Conservation (phyloP, 129 eudicot species). For the Arctium lappa region DNA sequence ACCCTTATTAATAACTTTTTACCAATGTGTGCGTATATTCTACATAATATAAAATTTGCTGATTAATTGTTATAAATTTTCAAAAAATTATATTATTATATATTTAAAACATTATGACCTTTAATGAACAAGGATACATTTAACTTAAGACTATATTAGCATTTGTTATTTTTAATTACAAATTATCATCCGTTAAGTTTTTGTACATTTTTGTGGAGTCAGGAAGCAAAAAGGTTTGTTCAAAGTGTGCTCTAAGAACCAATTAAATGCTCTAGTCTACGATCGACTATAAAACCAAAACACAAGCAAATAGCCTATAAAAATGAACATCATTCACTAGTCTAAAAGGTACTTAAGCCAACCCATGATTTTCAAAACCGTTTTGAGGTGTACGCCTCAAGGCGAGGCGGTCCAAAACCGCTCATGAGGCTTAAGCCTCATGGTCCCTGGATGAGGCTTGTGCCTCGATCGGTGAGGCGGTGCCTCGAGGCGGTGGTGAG, state of each 20-base stretch:
- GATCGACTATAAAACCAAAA: neutral
- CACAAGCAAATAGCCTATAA: neutral
- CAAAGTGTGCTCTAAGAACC: neutral
- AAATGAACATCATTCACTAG: neutral
- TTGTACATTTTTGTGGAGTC: neutral
- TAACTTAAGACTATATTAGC: neutral
- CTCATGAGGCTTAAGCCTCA: too few species aligned
- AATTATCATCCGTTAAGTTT: neutral
- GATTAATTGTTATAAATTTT: neutral
- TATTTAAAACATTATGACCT: too few species aligned
- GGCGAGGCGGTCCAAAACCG: too few species aligned
- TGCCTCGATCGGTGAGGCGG: too few species aligned
- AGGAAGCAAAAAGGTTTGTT: neutral
- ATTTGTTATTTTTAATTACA: neutral
- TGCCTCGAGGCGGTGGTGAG: too few species aligned
- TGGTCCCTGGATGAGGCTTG: too few species aligned
- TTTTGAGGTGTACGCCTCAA: too few species aligned
- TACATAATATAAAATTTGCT: neutral
- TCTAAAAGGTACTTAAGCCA: neutral
- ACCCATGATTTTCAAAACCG: neutral
- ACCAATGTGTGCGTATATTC: neutral
- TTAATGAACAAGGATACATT: neutral
- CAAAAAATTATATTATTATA: too few species aligned
- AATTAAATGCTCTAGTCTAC: neutral
- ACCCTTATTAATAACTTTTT: too few species aligned